Percentiles rank a stretch among this genome's conserved stretches.
phyloP scores from a whole-genome alignment of 306 rosid genomes.

The Casuarina glauca region DNA sequence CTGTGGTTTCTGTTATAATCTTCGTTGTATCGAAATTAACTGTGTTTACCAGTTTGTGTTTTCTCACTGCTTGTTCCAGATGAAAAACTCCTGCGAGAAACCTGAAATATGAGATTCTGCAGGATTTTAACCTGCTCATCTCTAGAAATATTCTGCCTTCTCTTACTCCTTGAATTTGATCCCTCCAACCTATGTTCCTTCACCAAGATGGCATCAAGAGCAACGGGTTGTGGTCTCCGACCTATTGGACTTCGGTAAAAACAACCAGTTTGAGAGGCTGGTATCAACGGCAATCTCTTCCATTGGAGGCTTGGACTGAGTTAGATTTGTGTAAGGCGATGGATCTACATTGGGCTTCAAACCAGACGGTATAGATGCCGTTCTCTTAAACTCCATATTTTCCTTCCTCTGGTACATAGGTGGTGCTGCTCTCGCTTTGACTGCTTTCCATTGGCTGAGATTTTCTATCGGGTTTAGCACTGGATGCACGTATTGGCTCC shows the following conservation, averaged over 20 bases:
- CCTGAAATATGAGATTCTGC: background rate
- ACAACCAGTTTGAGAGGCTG: constrained; percentile 83
- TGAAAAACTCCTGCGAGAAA: background rate
- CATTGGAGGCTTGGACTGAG: constrained; percentile 53
- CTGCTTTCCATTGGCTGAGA: constrained; percentile 83
- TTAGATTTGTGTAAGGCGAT: constrained; percentile 32
- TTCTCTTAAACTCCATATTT: constrained; percentile 39
- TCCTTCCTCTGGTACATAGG: constrained; percentile 61
- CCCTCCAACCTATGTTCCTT: constrained; percentile 14
- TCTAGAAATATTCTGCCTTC: background rate
- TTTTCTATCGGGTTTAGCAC: constrained; percentile 81
- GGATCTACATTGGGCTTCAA: constrained; percentile 31
- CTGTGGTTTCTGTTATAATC: background rate
- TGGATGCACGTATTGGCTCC: constrained; percentile 43
- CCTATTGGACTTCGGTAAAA: constrained; percentile 39
- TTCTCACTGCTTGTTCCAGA: constrained; percentile 5
- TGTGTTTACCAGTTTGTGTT: constrained; percentile 16
- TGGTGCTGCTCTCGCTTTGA: constrained; percentile 64
- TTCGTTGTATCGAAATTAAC: constrained; percentile 18
- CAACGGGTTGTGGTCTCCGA: constrained; percentile 38
- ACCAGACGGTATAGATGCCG: constrained; percentile 23
- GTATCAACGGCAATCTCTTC: constrained; percentile 66
- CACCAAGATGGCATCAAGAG: constrained; percentile 25
- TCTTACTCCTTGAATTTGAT: constrained; percentile 12
- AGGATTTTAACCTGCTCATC: constrained; percentile 9